Evolutionary conservation across 1,139 yeast genomes (phyloP).

Genomic region (Sugiyamaella xylanicola): DNA sequence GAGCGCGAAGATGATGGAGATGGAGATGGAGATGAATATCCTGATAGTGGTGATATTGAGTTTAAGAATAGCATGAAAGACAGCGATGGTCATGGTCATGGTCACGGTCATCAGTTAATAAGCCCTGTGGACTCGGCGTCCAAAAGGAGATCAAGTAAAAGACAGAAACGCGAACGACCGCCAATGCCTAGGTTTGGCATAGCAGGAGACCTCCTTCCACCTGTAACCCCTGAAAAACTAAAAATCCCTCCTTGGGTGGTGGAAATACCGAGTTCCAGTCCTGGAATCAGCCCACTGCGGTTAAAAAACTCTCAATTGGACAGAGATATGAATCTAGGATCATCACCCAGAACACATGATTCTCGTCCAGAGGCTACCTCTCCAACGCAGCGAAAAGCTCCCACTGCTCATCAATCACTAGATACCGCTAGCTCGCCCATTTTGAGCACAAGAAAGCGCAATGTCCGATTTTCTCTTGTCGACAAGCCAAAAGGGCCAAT

Average conservation of each 20-base stretch:
- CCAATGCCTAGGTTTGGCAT: not conserved
- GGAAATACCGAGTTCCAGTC: constrained; percentile 22
- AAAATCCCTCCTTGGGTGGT: constrained; percentile 14
- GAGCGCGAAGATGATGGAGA: too few relatives aligned
- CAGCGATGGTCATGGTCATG: not conserved
- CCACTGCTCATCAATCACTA: not conserved
- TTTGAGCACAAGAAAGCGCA: not conserved
- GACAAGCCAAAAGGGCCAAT: too few relatives aligned
- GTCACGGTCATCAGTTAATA: not conserved
- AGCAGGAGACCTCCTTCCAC: not conserved
- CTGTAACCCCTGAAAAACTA: constrained; percentile 10
- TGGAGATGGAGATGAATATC: not conserved
- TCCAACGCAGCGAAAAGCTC: not conserved
- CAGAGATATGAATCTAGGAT: not conserved
- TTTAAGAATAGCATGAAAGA: too few relatives aligned
- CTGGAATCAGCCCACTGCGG: constrained; percentile 15
- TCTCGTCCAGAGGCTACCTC: not conserved
- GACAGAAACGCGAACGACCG: not conserved
- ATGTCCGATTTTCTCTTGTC: not conserved
- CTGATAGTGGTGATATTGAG: not conserved
- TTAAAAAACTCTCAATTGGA: not conserved
- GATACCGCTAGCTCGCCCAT: not conserved
- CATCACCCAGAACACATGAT: constrained; percentile 2
- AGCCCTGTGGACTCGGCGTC: not conserved
- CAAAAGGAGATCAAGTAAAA: not conserved